Conservation (phyloP, 73 alveolate genomes). For the Tetrahymena elliotti region DNA sequence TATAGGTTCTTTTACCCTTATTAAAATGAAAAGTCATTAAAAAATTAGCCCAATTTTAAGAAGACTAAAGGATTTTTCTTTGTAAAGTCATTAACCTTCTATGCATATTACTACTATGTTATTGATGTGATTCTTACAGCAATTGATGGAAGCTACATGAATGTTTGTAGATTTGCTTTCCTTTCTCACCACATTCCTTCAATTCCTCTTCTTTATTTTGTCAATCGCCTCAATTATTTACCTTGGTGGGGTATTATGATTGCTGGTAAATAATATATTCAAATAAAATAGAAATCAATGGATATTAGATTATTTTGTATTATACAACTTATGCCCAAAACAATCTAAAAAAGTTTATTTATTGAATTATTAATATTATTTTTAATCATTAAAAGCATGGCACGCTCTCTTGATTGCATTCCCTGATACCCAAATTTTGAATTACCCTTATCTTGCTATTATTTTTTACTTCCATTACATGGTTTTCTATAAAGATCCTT, state of each 20-base stretch:
- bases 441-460: neutral
- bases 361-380: neutral
- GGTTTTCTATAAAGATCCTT: neutral
- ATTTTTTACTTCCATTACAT: neutral
- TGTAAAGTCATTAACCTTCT: neutral
- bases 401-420: neutral
- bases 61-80: neutral
- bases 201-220: neutral
- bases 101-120: neutral
- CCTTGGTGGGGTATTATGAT: neutral
- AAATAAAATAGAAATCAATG: too few species aligned
- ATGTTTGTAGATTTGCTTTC: neutral
- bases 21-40: neutral
- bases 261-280: neutral
- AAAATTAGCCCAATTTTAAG: neutral
- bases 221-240: neutral
- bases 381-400: neutral
- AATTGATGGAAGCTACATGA: neutral
- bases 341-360: neutral
- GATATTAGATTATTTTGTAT: too few species aligned
- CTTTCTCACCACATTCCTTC: neutral
- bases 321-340: too few species aligned
- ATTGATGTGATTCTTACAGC: neutral
- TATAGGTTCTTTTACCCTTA: neutral
- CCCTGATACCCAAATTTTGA: neutral